phyloP scores from a whole-genome alignment of 2,329 filamentous ascomycete species.

The Bipolaris bicolor region DNA sequence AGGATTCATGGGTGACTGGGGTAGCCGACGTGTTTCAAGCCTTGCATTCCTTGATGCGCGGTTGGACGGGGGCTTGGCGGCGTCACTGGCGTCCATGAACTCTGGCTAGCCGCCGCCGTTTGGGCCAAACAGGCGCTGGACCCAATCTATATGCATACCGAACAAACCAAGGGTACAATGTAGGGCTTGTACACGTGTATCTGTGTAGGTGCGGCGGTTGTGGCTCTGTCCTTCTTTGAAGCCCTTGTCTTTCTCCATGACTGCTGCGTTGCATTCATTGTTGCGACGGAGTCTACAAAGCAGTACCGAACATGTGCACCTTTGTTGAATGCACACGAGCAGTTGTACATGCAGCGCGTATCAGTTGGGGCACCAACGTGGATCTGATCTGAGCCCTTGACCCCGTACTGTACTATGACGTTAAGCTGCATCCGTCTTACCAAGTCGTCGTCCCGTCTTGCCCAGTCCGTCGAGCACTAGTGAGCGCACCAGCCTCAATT shows the following conservation, averaged over 20 bases:
- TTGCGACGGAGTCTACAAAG: not conserved
- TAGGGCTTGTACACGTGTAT: too few relatives aligned
- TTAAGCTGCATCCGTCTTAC: constrained; percentile 4
- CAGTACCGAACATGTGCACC: too few relatives aligned
- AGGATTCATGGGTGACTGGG: constrained; percentile 13
- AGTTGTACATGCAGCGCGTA: constrained; percentile 1
- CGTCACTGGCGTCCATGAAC: constrained; percentile 17
- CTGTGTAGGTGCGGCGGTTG: too few relatives aligned
- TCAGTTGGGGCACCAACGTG: constrained; percentile 4
- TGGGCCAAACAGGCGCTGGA: constrained; percentile 12
- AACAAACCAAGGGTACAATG: too few relatives aligned
- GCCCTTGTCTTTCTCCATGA: too few relatives aligned
- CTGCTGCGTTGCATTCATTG: not conserved
- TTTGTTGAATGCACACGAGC: not conserved
- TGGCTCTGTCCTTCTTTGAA: too few relatives aligned
- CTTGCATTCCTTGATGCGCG: constrained; percentile 20
- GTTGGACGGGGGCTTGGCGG: constrained; percentile 14
- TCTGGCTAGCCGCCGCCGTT: constrained; percentile 16
- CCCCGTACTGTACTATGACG: constrained; percentile 20
- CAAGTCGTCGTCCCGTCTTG: constrained; percentile 5
- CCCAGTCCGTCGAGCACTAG: not conserved
- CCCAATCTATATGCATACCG: not conserved
- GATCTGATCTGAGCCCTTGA: constrained; percentile 12
- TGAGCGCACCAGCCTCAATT: not conserved
- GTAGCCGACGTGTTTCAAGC: constrained; percentile 21